Percentiles rank a stretch among this genome's conserved stretches.
Evolutionary conservation across 768 basidiomycete species (phyloP).

Genomic region (Gyrodon lividus): DNA sequence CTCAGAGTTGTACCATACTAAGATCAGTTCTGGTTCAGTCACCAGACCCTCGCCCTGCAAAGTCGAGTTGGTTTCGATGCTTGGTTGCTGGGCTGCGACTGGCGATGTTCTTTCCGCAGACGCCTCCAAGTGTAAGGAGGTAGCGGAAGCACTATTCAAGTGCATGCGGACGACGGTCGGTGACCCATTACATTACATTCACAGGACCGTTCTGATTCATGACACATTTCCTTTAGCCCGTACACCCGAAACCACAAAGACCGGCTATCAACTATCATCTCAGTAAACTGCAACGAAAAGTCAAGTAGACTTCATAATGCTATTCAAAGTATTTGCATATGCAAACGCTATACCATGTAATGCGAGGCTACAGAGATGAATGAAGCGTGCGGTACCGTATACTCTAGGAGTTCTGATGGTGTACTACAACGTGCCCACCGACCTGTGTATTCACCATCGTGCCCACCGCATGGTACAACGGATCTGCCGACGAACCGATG

Average conservation of each 20-base stretch:
- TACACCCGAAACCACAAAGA: constrained; percentile 62
- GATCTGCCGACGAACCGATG: not conserved
- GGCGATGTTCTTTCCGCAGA: constrained; percentile 55
- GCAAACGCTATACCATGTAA: constrained; percentile 18
- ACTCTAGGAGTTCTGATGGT: not conserved
- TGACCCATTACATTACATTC: constrained; percentile 12
- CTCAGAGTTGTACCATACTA: not conserved
- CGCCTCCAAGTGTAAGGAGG: constrained; percentile 49
- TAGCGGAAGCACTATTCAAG: constrained; percentile 61
- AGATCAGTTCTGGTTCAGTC: constrained; percentile 1
- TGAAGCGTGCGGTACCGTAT: not conserved
- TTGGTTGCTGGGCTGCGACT: constrained; percentile 83
- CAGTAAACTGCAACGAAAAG: constrained; percentile 70
- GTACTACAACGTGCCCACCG: not conserved
- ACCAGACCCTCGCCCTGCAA: constrained; percentile 18
- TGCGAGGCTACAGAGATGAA: constrained; percentile 13
- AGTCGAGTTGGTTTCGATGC: constrained; percentile 70
- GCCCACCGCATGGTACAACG: not conserved
- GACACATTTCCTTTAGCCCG: constrained; percentile 45
- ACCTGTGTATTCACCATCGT: not conserved
- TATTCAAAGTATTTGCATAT: constrained; percentile 9
- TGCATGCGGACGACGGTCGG: constrained; percentile 88
- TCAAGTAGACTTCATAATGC: constrained; percentile 50
- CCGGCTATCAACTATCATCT: constrained; percentile 91
- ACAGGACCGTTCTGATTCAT: constrained; percentile 2